Evolutionary conservation across 345 rosid species (phyloP), one percentile per base, ranked within the genome.

Genomic region (Pugionium dolabratum): DNA sequence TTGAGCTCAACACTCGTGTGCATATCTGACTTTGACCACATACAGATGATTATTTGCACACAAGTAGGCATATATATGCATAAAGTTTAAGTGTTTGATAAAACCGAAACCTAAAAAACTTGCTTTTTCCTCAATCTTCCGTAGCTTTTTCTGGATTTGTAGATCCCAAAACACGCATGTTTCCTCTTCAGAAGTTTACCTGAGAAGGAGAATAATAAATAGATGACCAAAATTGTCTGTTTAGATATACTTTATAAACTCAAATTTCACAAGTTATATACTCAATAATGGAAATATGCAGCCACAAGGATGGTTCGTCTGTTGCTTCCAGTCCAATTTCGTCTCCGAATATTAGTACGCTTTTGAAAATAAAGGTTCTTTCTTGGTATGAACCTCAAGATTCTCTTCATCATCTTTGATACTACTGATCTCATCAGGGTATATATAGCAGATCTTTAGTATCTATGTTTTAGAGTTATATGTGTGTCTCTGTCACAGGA

Each of bases 341-440:
- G 1, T 57, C 91, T 9, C 93, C 93, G 1, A 86, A 80, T 66
- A 55, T 85, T 46, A 66, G 79, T 29, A 84, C 86, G 61, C 79
- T 89, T 54, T 80, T 89, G 11, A 89, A 83, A 81, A 86, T 86
- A 57, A 86, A 76, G 78, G 75, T 85, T 68, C 79, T 84, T 28
- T 84, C 90, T 71, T 89, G 92, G 96, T 88, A 72, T 64, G 57
- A 9, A 26, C 6, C n/a, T 40, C 9, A 10, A 57, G 6, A 39
- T 27, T 4, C 1, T 30, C 18, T 18, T 11, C 6, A n/a, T 11
- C 6, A 9, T 28, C 4, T 33, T 48, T 11, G 25, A 60, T 18
- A 18, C 18, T 18, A 18, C 18, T 18, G 18, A 18, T 18, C 18
- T 18, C 18, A 18, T 18, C 18, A 18, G 18, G 18, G 0, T 18